phyloP scores from a whole-genome alignment of 345 rosid species.

The Euclidium syriacum region DNA sequence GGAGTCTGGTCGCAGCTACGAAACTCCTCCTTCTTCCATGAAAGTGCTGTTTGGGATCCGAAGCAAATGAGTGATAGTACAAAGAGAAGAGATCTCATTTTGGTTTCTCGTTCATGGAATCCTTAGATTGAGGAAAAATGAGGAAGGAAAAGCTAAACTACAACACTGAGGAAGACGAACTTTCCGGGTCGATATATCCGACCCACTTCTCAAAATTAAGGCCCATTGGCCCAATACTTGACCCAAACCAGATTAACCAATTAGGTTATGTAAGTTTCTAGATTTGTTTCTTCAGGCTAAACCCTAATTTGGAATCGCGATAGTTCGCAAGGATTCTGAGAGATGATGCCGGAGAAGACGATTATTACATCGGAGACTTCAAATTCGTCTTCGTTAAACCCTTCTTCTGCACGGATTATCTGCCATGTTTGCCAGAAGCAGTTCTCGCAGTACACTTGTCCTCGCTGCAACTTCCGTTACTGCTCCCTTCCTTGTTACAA shows the following conservation, averaged over 20 bases:
- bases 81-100: slow-evolving; percentile 35
- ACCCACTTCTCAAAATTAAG: neutral
- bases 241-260: neutral
- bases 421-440: slow-evolving; percentile 95
- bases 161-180: slow-evolving; percentile 6
- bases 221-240: neutral
- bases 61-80: slow-evolving; percentile 41
- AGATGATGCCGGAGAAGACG: slow-evolving; percentile 36
- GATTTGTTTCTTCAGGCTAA: neutral
- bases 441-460: slow-evolving; percentile 89
- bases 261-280: neutral
- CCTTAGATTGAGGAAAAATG: neutral
- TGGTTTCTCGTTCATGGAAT: slow-evolving; percentile 24
- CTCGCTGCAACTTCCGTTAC: slow-evolving; percentile 87
- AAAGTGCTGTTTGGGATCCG: slow-evolving; percentile 35
- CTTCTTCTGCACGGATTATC: slow-evolving; percentile 47
- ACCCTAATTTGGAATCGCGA: slow-evolving; percentile 6
- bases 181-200: slow-evolving; percentile 19
- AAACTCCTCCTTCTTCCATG: slow-evolving; percentile 97
- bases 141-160: neutral
- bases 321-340: neutral
- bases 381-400: slow-evolving; percentile 48
- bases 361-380: slow-evolving; percentile 39
- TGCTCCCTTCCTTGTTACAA: slow-evolving; percentile 78
- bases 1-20: slow-evolving; percentile 92